Evolutionary conservation across 192 early-diverging fungal species (phyloP), one percentile per base, ranked within the genome.

Genomic region (Backusella morwellensis): DNA sequence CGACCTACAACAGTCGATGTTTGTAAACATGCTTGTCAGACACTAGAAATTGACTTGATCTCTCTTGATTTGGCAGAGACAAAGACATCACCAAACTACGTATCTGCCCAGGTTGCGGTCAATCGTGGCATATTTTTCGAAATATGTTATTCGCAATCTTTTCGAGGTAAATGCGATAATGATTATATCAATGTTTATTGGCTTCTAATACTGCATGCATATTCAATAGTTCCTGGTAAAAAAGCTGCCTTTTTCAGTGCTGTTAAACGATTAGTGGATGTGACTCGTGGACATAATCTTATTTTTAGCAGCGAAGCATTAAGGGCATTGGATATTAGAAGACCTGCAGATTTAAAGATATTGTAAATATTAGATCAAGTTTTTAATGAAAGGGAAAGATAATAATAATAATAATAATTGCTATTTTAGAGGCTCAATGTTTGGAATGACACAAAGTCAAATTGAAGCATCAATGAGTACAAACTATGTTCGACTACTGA

Each of bases 111-210:
- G 90, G 91, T 75, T 81, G 86, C 66, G 12, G 83, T 94, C 1
- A 87, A 89, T 42, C 87, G 94, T 34, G 96, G 94, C 2, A 84
- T 97, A 2, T 87, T 84, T 63, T 96, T 97, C 83, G 96, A 97
- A 72, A 85, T 97, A 23, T 87, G 84, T 2, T 94, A 94, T 77
- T 78, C 86, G 3, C 85, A 86, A 15, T 89, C 88, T 7, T 87
- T 95, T 41, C 73, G 90, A 86, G 93, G 92, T 90, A 75, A 41
- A 68, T 41, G n/a, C n/a, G n/a, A 38, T n/a, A 14, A n/a, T 67
- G 29, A 36, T 35, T 32, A 32, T 35, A 67, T 23, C 70, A 7
- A 19, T 12, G 2, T 17, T 35, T 35, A 23, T 23, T 15, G 26
- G 9, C 9, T 66, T 67, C 14, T 42, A 68, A 12, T 29, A 63